Base-by-base conservation (phyloP, 306 rosid species). In the Dryas alaskensis region DNA sequence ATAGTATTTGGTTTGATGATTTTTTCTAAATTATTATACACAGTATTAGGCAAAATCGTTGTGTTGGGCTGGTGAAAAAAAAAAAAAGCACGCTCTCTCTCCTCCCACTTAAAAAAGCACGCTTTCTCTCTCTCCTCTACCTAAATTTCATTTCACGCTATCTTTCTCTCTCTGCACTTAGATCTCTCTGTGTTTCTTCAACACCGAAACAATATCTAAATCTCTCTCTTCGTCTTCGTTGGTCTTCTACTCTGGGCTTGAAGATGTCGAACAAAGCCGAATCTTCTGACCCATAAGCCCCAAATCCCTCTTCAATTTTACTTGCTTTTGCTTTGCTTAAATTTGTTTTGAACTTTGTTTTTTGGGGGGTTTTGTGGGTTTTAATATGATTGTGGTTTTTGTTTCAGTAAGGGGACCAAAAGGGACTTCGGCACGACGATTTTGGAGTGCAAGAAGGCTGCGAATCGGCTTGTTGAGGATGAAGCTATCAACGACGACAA, bases 401-500 rank as follows among this genome's bases (percentile, higher is more conserved):
- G 0, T 22, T 22, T 22, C 22, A 22, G 22, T 22, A 22, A 22
- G 22, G 22, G 22, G 22, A 22, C 22, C 22, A 22, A 22, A 22
- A 22, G 22, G 22, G 99, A 94, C 70, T 94, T 87, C 64, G 88
- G 92, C 65, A 94, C 99, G 17, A 96, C 97, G 67, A 94, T 94
- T 79, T 68, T 91, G 60, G 98, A 94, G 83, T 92, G 97, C 49
- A 94, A 91, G 92, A 94, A 94, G 75, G 87, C 98, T 0, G 89
- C 91, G 3, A 94, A 94, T 80, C 90, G 97, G 4, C 85, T 94
- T 2, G 87, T 94, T 22, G 97, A 91, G 37, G 98, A 94, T 39
- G 98, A 94, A 75, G 96, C 98, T 10, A 71, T 91, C 70, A 89
- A 91, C 79, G 97, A 94, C 39, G 98, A 94, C 79, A 94, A 94